phyloP scores from a whole-genome alignment of 345 rosid genomes.

The Syzygium aromaticum region DNA sequence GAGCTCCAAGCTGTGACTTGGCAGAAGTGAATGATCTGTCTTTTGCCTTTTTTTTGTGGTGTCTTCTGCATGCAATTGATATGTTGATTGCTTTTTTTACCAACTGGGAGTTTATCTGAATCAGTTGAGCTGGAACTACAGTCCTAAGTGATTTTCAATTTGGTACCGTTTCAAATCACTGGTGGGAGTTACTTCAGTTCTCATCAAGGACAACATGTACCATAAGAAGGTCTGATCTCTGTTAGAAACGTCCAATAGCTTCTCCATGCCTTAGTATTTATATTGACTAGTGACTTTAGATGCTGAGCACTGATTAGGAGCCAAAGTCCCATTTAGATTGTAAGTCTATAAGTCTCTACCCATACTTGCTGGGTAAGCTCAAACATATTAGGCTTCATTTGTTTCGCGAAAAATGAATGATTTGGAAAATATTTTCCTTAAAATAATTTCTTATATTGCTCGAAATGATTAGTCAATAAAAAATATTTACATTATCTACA shows the following conservation, averaged over 20 bases:
- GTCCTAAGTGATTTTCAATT: not conserved
- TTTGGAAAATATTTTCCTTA: too few relatives aligned
- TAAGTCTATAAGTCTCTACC: not conserved
- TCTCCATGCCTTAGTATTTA: not conserved
- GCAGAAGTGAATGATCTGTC: not conserved
- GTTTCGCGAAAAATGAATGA: too few relatives aligned
- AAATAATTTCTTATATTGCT: too few relatives aligned
- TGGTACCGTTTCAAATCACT: not conserved
- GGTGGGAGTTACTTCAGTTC: not conserved
- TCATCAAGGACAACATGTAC: not conserved
- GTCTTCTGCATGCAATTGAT: not conserved
- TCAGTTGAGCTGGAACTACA: not conserved
- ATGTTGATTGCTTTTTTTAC: not conserved
- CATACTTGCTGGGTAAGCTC: not conserved
- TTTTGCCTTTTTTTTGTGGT: not conserved
- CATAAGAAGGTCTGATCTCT: not conserved
- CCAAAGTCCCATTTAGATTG: not conserved
- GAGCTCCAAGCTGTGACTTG: not conserved
- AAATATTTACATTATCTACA: too few relatives aligned
- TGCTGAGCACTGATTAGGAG: not conserved
- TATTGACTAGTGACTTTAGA: not conserved
- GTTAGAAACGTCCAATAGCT: not conserved
- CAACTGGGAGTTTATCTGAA: not conserved
- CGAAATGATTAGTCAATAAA: too few relatives aligned
- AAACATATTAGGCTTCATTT: not conserved